A percentile compares a stretch with the other conserved stretches of the same genome.
These are phyloP conservation scores for Aechmea fasciata DNA, from an alignment of 176 grass and related monocot genomes.

Conservation along the genomic window DNA sequence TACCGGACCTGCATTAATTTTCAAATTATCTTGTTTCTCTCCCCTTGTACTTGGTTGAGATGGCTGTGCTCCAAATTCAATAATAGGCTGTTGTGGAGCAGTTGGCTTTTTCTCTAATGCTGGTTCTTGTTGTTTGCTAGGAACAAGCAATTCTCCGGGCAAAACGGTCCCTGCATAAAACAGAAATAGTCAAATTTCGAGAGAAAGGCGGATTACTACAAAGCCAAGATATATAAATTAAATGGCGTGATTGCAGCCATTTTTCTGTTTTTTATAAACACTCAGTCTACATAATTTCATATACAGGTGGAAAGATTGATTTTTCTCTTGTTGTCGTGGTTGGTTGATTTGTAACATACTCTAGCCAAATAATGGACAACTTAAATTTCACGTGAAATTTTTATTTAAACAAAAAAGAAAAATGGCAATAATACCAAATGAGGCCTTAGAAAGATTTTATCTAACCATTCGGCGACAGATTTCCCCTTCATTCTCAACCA, in stretches of 20 bases:
- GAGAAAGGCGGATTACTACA: background rate
- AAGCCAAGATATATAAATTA: background rate
- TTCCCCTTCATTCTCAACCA: background rate
- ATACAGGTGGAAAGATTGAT: too few relatives aligned
- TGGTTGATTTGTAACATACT: too few relatives aligned
- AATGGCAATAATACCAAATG: too few relatives aligned
- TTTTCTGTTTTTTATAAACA: too few relatives aligned
- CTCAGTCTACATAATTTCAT: too few relatives aligned
- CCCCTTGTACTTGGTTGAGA: background rate
- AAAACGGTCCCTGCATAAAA: background rate
- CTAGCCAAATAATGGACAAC: too few relatives aligned
- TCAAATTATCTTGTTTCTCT: background rate
- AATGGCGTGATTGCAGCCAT: background rate
- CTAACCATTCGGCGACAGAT: background rate
- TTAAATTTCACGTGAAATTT: too few relatives aligned
- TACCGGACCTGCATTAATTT: background rate
- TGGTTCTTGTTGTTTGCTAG: background rate
- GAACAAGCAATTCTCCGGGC: background rate
- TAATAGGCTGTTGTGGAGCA: background rate
- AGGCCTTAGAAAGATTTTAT: background rate
- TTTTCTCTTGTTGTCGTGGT: too few relatives aligned
- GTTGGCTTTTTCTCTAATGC: background rate
- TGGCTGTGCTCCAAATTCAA: background rate
- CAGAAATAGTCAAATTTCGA: background rate
- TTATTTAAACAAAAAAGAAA: too few relatives aligned